Evolutionary conservation across 495 filamentous ascomycete species (phyloP).

Genomic region (Penicillium crystallinum): DNA sequence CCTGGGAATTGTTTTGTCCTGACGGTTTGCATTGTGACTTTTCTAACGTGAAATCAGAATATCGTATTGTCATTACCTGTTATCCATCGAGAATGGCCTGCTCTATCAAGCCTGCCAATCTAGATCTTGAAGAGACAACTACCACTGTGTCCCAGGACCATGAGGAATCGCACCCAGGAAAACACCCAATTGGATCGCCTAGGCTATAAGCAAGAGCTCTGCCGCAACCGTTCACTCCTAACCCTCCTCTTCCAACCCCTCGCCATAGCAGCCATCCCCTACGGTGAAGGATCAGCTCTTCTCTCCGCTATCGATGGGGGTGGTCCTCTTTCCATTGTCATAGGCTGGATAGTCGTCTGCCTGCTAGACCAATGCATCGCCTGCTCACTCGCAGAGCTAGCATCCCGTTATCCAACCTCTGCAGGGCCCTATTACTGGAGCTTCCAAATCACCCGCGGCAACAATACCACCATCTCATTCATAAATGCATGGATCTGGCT

Average conservation of each 20-base stretch:
- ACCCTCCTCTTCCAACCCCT: constrained; percentile 36
- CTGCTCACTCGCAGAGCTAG: constrained; percentile 43
- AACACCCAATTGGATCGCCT: constrained; percentile 26
- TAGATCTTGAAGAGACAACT: not conserved
- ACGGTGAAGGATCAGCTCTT: constrained; percentile 42
- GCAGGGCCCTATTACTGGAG: constrained; percentile 50
- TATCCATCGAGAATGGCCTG: not conserved
- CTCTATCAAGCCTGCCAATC: not conserved
- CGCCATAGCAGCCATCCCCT: constrained; percentile 43
- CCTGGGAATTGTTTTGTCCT: no score
- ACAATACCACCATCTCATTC: constrained; percentile 49
- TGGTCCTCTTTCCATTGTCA: constrained; percentile 37
- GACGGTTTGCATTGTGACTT: no score
- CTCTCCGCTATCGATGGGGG: constrained; percentile 41
- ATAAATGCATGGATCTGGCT: constrained; percentile 64
- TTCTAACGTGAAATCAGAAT: no score
- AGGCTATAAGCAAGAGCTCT: constrained; percentile 37
- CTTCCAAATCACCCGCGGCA: constrained; percentile 31
- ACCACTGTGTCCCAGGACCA: not conserved
- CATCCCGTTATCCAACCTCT: constrained; percentile 46
- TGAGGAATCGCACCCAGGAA: constrained; percentile 14
- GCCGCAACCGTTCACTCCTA: constrained; percentile 33
- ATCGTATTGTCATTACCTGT: no score
- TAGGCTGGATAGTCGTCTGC: constrained; percentile 40
- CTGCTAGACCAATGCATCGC: constrained; percentile 37